phyloP scores from a whole-genome alignment of 345 rosid species.

The Citrus australasica region DNA sequence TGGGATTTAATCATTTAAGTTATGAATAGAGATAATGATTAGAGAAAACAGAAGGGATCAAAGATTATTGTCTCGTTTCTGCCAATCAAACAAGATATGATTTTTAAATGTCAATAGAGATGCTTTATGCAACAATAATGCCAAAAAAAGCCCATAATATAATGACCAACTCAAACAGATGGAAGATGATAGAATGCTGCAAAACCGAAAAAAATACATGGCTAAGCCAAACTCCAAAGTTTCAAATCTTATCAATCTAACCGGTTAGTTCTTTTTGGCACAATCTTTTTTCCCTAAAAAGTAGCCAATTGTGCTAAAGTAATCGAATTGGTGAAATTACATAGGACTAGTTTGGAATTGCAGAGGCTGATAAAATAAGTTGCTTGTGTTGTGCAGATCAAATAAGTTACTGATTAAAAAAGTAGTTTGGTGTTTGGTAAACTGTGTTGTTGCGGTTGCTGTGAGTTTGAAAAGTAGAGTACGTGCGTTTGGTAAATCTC shows the following conservation, averaged over 20 bases:
- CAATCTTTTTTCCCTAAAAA: neutral
- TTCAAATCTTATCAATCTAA: neutral
- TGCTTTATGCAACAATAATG: neutral
- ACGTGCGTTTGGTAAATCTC: too few species aligned
- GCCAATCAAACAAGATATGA: neutral
- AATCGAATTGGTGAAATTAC: too few species aligned
- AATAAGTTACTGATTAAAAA: too few species aligned
- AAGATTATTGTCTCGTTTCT: neutral
- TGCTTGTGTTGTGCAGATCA: too few species aligned
- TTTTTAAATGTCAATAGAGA: neutral
- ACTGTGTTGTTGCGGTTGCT: too few species aligned
- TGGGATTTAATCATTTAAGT: too few species aligned
- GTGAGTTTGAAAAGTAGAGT: too few species aligned
- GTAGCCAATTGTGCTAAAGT: neutral
- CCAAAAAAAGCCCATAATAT: neutral
- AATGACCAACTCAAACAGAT: constrained; percentile 2
- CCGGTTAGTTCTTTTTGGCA: neutral
- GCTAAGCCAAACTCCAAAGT: neutral
- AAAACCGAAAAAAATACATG: neutral
- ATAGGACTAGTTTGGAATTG: too few species aligned
- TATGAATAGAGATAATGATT: too few species aligned
- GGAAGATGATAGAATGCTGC: constrained; percentile 5
- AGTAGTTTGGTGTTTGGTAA: too few species aligned
- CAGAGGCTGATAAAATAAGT: too few species aligned
- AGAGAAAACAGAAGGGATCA: neutral